Evolutionary conservation across 1,284 basidiomycete genomes (phyloP).

Genomic region (Papiliotrema nemorosa): DNA sequence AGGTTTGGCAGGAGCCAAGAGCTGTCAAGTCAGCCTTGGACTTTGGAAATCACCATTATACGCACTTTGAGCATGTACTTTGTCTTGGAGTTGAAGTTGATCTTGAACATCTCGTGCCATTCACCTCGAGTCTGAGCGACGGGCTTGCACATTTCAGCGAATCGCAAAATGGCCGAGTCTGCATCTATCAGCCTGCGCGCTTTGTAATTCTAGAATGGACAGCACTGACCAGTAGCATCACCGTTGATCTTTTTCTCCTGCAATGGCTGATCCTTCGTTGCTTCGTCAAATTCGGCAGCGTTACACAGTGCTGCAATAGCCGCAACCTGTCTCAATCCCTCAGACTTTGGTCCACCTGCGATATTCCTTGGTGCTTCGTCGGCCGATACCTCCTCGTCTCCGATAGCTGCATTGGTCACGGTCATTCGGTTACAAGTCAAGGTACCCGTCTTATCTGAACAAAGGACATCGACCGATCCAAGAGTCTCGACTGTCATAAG

Average conservation of each 20-base stretch:
- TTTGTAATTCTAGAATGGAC: too few species aligned
- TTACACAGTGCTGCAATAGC: conserved; percentile 60
- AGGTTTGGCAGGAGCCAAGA: conserved; percentile 14
- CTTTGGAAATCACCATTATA: neutral
- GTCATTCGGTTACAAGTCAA: conserved; percentile 52
- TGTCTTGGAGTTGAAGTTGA: conserved; percentile 63
- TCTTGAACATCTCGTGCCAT: conserved; percentile 48
- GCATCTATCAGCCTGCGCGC: neutral
- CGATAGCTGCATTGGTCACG: conserved; percentile 52
- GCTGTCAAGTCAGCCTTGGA: conserved; percentile 7
- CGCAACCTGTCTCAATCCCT: conserved; percentile 46
- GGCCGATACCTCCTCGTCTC: conserved; percentile 45
- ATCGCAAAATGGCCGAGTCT: conserved; percentile 60
- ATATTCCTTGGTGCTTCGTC: conserved; percentile 35
- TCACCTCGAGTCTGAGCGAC: conserved; percentile 37
- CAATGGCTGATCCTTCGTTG: conserved; percentile 48
- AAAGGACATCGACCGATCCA: conserved; percentile 58
- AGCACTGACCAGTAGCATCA: conserved; percentile 56
- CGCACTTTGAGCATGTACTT: conserved; percentile 61
- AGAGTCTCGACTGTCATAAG: conserved; percentile 62
- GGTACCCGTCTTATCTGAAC: too few species aligned
- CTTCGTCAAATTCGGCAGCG: conserved; percentile 57
- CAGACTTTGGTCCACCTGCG: conserved; percentile 6
- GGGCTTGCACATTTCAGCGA: conserved; percentile 54
- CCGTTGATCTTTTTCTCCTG: conserved; percentile 57